Evolutionary conservation across 2,329 filamentous ascomycete species (phyloP), one percentile per base, ranked within the genome.

Genomic region (Botrytis galanthina): DNA sequence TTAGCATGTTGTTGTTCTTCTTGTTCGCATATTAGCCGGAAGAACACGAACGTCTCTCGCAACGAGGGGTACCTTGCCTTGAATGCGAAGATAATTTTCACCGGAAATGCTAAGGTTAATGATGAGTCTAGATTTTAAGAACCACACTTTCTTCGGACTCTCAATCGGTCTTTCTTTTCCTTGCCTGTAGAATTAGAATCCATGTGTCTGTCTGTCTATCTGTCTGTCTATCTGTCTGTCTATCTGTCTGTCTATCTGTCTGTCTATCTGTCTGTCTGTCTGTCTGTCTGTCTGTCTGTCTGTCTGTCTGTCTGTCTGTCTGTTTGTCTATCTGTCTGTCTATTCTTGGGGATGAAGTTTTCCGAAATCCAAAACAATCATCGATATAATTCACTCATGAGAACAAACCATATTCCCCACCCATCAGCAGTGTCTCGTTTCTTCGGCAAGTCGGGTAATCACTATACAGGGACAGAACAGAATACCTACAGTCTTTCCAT

Each of bases 121-220:
- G 64, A 32, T 29, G 16, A 63, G 70, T 72, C 70, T 72, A 72
- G 70, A 68, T 29, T 72, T 18, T 6, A 12, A 39, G 70, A 39
- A 67, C 62, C 70, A 68, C 37, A 68, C 51, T 68, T 72, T 42
- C 4, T 39, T 60, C 62, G 62, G 51, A 37, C 70, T 32, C 70
- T 51, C 37, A 39, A 59, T 60, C 51, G 62, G 62, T 22, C 62
- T 48, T 68, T 72, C 61, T 68, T 26, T 39, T 59, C 46, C 20
- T 57, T 5, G 14, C 4, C 10, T 51, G 9, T 51, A 51, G 48
- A n/a, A 51, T n/a, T 46, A 67, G 35, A 35, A 20, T 48, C 37
- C 70, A 71, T 46, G 39, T 48, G 37, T 16, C 37, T 62, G 18
- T 10, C 16, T 29, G 18, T 10, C 37, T n/a, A n/a, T n/a, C n/a